A percentile compares a stretch with the other conserved stretches of the same genome.
phyloP scores from a whole-genome alignment of 441 rosid genomes.

The Isatis lusitanica region DNA sequence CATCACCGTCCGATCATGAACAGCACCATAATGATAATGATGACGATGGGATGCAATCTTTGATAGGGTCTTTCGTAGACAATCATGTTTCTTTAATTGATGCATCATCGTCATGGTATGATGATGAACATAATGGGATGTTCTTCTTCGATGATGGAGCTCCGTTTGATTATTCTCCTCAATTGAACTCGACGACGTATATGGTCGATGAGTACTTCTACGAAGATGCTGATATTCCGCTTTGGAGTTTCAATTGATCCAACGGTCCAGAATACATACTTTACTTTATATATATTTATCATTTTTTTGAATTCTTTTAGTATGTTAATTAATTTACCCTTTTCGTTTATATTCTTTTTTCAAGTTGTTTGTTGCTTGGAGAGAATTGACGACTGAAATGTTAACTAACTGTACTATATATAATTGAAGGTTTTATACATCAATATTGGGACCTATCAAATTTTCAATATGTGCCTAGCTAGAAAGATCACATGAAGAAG shows the following conservation, averaged over 20 bases:
- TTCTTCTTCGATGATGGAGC: conserved; percentile 40
- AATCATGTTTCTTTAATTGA: conserved; percentile 40
- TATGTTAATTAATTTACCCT: conserved; percentile 21
- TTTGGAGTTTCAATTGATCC: conserved; percentile 72
- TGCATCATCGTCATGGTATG: conserved; percentile 43
- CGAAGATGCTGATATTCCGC: conserved; percentile 62
- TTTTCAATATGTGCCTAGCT: neutral
- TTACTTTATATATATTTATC: conserved; percentile 1
- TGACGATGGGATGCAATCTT: conserved; percentile 52
- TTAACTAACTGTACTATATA: neutral
- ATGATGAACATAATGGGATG: conserved; percentile 48
- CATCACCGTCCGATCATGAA: conserved; percentile 40
- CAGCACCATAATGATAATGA: conserved; percentile 39
- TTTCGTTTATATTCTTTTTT: neutral
- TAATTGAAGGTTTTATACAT: conserved; percentile 8
- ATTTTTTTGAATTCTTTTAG: conserved; percentile 20
- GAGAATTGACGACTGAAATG: conserved; percentile 23
- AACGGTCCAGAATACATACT: conserved; percentile 23
- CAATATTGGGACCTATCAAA: neutral
- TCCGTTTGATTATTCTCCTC: conserved; percentile 42
- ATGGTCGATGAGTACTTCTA: conserved; percentile 49
- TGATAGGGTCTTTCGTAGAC: conserved; percentile 44
- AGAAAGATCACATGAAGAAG: conserved; percentile 20
- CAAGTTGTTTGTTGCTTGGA: conserved; percentile 28
- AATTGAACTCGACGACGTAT: conserved; percentile 11